Evolutionary conservation across 2,329 filamentous ascomycete genomes (phyloP), one percentile per base, ranked within the genome.

Genomic region (Fonsecaea nubica): DNA sequence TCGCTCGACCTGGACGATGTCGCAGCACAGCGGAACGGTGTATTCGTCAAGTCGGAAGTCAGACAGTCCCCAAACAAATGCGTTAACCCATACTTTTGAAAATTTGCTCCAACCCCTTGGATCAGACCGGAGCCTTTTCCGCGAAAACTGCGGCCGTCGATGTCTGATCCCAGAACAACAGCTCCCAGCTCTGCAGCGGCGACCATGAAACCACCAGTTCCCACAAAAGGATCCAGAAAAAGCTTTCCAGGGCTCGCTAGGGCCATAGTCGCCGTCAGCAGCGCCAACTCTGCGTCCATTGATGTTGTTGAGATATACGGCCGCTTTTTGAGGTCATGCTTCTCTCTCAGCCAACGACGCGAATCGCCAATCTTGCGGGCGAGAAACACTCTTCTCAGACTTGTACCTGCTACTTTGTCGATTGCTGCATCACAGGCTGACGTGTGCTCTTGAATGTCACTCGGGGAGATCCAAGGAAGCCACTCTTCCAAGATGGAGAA

Each of bases 151-250:
- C 95, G 86, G 1, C 93, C 93, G 76, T 99, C 95, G 66, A 99
- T 97, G 78, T 99, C 95, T 73, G 91, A 94, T 4, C 95, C 95
- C 75, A 92, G 90, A 0, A 89, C 88, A 13, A 91, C 77, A 1
- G 93, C 92, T 1, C 95, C 95, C 74, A 96, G 97, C 78, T 97
- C 90, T 1, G 93, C 91, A 72, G 92, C 94, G 0, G 95, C 92
- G 30, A 99, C 83, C 0, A 92, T 91, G 75, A 99, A 98, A 62
- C 92, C 94, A 4, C 94, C 95, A 0, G 95, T 98, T 4, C 95
- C 95, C 66, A 95, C 93, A 75, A 99, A 99, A 0, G 95, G 95
- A 73, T 99, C 95, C 74, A 94, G 97, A 74, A 96, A 92, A 1
- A 98, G 76, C 75, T 92, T 96, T 0, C 92, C 94, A 0, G 93